A percentile compares a stretch with the other conserved stretches of the same genome.
These are phyloP conservation scores for Coprinopsis marcescibilis DNA, from an alignment of 768 basidiomycete species.

Conservation along the genomic window DNA sequence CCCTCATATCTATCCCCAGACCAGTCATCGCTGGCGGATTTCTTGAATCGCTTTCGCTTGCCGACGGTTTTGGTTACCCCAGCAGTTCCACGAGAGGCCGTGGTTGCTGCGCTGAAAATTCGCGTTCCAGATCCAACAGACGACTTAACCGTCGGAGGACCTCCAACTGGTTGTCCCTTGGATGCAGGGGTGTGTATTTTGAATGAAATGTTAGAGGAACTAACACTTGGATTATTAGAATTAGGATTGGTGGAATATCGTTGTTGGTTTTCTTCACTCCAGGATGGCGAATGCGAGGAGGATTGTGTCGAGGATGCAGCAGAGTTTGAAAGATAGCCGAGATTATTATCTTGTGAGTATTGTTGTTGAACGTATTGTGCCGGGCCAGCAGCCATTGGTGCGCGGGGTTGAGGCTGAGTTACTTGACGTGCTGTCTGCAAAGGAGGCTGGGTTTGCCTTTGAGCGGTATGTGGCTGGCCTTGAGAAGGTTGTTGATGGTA, in stretches of 20 bases:
- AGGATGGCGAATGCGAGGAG: constrained; percentile 3
- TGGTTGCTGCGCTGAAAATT: not conserved
- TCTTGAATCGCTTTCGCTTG: constrained; percentile 23
- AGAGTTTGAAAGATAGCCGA: not conserved
- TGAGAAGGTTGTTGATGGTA: too few species aligned
- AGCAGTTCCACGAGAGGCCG: not conserved
- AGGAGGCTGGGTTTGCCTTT: too few species aligned
- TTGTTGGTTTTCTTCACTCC: not conserved
- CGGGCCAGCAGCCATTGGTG: not conserved
- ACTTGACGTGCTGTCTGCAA: too few species aligned
- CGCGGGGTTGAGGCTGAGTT: not conserved
- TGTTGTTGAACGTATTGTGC: not conserved
- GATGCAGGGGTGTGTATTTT: not conserved
- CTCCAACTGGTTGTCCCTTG: not conserved
- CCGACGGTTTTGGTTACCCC: constrained; percentile 8
- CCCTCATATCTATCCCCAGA: constrained; percentile 17
- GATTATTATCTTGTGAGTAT: not conserved
- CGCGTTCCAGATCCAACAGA: not conserved
- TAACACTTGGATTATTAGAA: too few species aligned
- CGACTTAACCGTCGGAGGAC: not conserved
- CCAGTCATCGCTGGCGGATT: constrained; percentile 13
- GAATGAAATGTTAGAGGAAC: not conserved
- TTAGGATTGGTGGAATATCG: not conserved
- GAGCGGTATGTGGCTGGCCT: too few species aligned
- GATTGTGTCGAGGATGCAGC: not conserved